Base-by-base conservation (phyloP, 2,329 filamentous ascomycete genomes). In the Hysterium pulicare region DNA sequence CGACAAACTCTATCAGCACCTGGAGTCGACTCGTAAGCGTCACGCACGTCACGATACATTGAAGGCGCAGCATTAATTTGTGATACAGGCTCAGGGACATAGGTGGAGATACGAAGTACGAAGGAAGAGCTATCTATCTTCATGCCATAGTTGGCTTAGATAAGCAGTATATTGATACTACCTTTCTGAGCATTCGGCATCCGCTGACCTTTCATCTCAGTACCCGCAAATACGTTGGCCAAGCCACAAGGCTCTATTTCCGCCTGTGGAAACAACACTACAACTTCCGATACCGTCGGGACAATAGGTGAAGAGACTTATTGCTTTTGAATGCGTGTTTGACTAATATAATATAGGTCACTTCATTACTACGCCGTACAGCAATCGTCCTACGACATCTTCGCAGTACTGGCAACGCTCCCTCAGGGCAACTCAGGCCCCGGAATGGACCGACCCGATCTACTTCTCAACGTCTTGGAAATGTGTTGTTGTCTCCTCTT, bases 401-500 rank as follows among this genome's bases (percentile, higher is more conserved):
- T 63, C 16, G 55, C 55, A 3, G 38, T 57, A 5, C 41, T 66
- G 2, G 56, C 56, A 2, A 33, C 42, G 1, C 26, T 61, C 0
- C 59, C 58, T 0, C 35, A 40, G 2, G 23, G 38, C n/a, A 37
- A 37, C 3, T 36, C 33, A 9, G 34, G 26, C 21, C 38, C 31
- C 8, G 47, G 41, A 41, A 60, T 60, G 55, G 61, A 63, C 9
- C 47, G 48, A 19, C 53, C 52, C 3, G 51, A 43, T 2, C 26
- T 66, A 3, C 16, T 65, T 2, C 32, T 64, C 9, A 66, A 66
- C 42, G 33, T 67, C 5, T 33, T 66, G 13, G 64, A 67, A 38
- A 64, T 64, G 59, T 66, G 62, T 60, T 59, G 59, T 47, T 50
- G 52, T 43, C 47, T 66, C n/a, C 35, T 63, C 0, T 64, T 67